Evolutionary conservation across 1,139 yeast species (phyloP).

Genomic region (Zygosaccharomyces pseudobailii): DNA sequence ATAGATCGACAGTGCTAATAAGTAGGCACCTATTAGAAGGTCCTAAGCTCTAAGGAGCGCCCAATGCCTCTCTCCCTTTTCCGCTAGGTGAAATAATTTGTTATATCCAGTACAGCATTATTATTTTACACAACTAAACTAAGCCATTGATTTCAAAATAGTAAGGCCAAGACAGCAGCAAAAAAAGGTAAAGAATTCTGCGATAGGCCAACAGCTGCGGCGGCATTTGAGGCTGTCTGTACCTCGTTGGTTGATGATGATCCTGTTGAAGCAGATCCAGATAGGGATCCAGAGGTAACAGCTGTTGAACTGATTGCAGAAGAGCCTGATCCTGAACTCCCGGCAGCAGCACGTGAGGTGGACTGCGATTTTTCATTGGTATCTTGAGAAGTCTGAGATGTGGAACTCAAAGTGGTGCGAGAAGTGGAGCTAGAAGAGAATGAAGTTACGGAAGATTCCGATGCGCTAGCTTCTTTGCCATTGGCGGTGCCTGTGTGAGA

Average conservation of each 20-base stretch:
- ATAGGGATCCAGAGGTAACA: constrained; percentile 13
- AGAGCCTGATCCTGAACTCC: constrained; percentile 3
- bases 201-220: constrained; percentile 1
- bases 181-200: constrained; percentile 1
- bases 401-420: constrained; percentile 1
- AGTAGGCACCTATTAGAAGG: too few species aligned
- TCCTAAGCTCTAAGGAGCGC: too few species aligned
- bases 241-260: constrained; percentile 14
- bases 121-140: constrained; percentile 1
- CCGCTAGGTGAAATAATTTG: neutral
- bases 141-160: neutral
- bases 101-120: neutral
- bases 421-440: constrained; percentile 6
- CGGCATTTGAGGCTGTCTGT: constrained; percentile 7
- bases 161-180: neutral
- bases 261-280: constrained; percentile 8
- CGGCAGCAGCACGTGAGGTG: constrained; percentile 2
- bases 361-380: neutral
- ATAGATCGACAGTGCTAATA: too few species aligned
- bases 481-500: neutral
- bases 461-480: constrained; percentile 10
- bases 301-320: constrained; percentile 5
- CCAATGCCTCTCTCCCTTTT: too few species aligned
- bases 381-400: constrained; percentile 1
- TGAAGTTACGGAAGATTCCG: constrained; percentile 10